Conservation (phyloP, 306 rosid species). For the Cicer cuneatum region DNA sequence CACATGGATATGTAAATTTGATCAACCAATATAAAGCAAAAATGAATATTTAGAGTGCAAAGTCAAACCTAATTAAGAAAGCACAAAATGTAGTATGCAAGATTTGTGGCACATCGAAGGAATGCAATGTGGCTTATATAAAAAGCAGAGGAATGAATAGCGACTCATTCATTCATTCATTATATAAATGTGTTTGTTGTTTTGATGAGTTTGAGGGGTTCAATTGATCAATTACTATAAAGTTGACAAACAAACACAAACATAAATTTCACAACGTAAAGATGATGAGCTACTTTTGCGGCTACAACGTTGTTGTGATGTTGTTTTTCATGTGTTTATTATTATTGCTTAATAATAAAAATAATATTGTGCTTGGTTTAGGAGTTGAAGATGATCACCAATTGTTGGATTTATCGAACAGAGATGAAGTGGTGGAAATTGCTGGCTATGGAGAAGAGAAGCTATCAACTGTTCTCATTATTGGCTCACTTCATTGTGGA, state of each 20-base stretch:
- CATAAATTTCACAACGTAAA: background rate
- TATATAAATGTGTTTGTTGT: background rate
- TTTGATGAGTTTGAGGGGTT: background rate
- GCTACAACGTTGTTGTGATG: slow-evolving; percentile 32
- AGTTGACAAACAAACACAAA: slow-evolving; percentile 35
- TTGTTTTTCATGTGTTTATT: slow-evolving; percentile 15
- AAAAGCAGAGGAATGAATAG: slow-evolving; percentile 12
- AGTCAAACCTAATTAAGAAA: slow-evolving; percentile 48
- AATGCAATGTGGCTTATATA: slow-evolving; percentile 28
- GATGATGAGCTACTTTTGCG: slow-evolving; percentile 55
- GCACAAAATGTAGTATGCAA: slow-evolving; percentile 40
- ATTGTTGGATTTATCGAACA: slow-evolving; percentile 52
- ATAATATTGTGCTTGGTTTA: slow-evolving; percentile 21
- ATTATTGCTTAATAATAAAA: background rate
- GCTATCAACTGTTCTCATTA: slow-evolving; percentile 86
- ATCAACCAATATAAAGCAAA: slow-evolving; percentile 5
- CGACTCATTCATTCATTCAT: background rate
- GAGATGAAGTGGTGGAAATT: slow-evolving; percentile 65
- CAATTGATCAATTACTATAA: slow-evolving; percentile 16
- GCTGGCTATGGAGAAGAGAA: slow-evolving; percentile 97
- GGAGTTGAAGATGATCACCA: slow-evolving; percentile 25
- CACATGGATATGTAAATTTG: background rate
- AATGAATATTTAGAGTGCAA: slow-evolving; percentile 5
- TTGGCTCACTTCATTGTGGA: slow-evolving; percentile 77
- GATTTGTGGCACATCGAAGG: slow-evolving; percentile 13